Base-by-base conservation (phyloP, 768 basidiomycete species). In the Asterophora parasitica region DNA sequence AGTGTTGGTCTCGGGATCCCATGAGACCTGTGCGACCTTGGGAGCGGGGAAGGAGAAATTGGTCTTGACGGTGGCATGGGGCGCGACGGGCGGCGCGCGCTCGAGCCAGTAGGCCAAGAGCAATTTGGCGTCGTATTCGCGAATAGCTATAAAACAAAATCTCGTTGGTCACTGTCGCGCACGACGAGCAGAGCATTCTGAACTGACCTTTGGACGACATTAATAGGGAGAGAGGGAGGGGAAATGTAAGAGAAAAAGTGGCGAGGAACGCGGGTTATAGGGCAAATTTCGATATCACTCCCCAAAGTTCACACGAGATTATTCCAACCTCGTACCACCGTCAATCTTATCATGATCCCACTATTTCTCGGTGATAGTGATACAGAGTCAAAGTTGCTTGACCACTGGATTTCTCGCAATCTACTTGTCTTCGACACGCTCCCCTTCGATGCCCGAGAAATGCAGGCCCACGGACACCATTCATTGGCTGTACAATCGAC, bases 91-190 rank as follows among this genome's bases (percentile, higher is more conserved):
- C 23, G 93, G 89, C 10, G 92, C 88, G 53, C 92, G 83, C 67
- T 89, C 83, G 54, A 98, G 85, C 93, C 93, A 97, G 78, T 97
- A 96, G 32, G 93, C 91, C 26, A 98, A 77, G 56, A 98, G 79
- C 58, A 97, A 89, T 77, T 98, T 99, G 57, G 95, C 95, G 66
- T 99, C 95, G 78, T 92, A 98, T 78, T 97, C 93, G 64, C 90
- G 88, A 74, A 97, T 95, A 58, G 75, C 75, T 75, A 54, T 20
- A 39, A 15, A 38, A 45, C 15, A 41, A 46, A 44, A 28, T 39
- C 31, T 27, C 43, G 27, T 33, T 50, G 31, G 12, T 42, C 36
- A 44, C 61, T 37, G 44, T 47, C 32, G 7, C 2, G 11, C 10
- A 47, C 20, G 46, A 51, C 30, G 33, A 42, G 19, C 26, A 46